Conservation (phyloP, 2,329 filamentous ascomycete genomes). For the Cladorrhinum sp. region DNA sequence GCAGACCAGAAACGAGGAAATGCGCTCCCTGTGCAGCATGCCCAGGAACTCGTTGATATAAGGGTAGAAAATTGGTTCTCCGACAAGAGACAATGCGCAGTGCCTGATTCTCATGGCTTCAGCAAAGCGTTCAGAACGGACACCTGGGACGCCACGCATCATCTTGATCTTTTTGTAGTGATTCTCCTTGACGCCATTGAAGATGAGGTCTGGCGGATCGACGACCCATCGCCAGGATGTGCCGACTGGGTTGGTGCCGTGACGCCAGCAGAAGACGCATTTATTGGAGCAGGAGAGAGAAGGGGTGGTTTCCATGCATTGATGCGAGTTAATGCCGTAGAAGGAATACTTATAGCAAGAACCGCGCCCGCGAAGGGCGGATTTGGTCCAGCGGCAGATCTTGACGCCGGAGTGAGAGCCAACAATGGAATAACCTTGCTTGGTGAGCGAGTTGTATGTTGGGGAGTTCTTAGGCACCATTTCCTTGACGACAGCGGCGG, state of each 20-base stretch:
- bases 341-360: slow-evolving; percentile 98
- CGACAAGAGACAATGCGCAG: slow-evolving; percentile 87
- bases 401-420: slow-evolving; percentile 95
- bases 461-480: slow-evolving; percentile 94
- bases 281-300: slow-evolving; percentile 97
- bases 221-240: slow-evolving; percentile 97
- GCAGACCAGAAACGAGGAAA: slow-evolving; percentile 93
- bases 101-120: slow-evolving; percentile 93
- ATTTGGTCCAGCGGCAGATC: slow-evolving; percentile 98
- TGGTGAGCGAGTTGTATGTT: slow-evolving; percentile 84
- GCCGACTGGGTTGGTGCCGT: slow-evolving; percentile 94
- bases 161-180: slow-evolving; percentile 99
- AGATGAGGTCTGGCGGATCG: slow-evolving; percentile 85
- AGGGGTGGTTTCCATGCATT: slow-evolving; percentile 97
- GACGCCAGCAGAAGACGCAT: slow-evolving; percentile 98
- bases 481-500: slow-evolving; percentile 62
- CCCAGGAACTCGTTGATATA: slow-evolving; percentile 89
- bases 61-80: slow-evolving; percentile 98
- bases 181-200: slow-evolving; percentile 81
- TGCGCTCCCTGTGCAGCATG: slow-evolving; percentile 80
- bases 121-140: slow-evolving; percentile 84
- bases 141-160: slow-evolving; percentile 89
- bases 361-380: slow-evolving; percentile 84
- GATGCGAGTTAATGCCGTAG: slow-evolving; percentile 93
- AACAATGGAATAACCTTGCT: slow-evolving; percentile 94